These are phyloP conservation scores for Draba incana DNA, from an alignment of 345 rosid genomes.

Conservation along the genomic window DNA sequence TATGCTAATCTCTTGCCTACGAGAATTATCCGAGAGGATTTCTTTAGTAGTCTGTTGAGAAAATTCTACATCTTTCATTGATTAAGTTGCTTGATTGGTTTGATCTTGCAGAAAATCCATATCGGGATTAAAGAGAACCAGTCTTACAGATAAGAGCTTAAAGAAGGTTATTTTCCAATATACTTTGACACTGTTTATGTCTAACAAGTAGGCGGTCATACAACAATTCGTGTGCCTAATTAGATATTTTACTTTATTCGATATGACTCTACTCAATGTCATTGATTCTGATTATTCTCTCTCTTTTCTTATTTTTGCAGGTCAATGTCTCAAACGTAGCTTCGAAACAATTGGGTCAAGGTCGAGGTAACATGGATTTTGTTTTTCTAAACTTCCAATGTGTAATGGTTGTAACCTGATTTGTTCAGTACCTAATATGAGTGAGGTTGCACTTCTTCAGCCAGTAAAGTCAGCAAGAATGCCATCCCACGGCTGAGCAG, in stretches of 20 bases:
- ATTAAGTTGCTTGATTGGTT: constrained; percentile 18
- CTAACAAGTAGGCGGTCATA: not conserved
- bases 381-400: constrained; percentile 5
- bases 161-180: constrained; percentile 35
- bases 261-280: not conserved
- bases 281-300: not conserved
- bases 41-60: constrained; percentile 19
- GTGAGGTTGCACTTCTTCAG: constrained; percentile 48
- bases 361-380: constrained; percentile 24
- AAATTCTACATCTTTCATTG: constrained; percentile 11
- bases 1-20: constrained; percentile 22
- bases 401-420: constrained; percentile 23
- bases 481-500: constrained; percentile 45
- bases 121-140: constrained; percentile 38
- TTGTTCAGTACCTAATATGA: constrained; percentile 23
- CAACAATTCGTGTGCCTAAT: constrained; percentile 4
- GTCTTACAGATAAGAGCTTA: constrained; percentile 33
- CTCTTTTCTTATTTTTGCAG: constrained; percentile 26
- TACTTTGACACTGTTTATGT: not conserved
- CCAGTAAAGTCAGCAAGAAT: constrained; percentile 48
- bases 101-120: constrained; percentile 38
- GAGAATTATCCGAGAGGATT: not conserved
- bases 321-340: constrained; percentile 34
- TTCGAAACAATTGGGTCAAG: constrained; percentile 31
- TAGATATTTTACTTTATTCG: constrained; percentile 3